Percentiles rank a stretch among this genome's conserved stretches.
Conservation (phyloP, 768 basidiomycete species). For the Austroboletus eburneus region DNA sequence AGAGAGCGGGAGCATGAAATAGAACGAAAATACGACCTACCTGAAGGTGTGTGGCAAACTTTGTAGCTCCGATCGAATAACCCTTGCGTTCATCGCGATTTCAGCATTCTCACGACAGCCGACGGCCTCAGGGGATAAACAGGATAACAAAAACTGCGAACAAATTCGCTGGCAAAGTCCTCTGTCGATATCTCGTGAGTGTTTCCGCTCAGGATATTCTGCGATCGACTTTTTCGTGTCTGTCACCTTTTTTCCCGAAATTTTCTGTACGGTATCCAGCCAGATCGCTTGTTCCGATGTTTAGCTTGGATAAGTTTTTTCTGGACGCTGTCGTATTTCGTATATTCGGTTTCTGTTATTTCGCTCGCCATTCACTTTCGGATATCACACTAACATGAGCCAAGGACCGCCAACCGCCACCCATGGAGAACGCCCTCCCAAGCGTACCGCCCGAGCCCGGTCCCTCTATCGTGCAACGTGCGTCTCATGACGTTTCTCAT, state of each 20-base stretch:
- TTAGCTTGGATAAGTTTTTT: conserved; percentile 34
- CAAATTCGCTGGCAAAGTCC: conserved; percentile 19
- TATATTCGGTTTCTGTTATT: conserved; percentile 33
- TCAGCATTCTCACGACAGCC: conserved; percentile 36
- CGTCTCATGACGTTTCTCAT: background rate
- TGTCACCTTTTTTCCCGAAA: conserved; percentile 11
- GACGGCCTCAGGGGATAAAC: conserved; percentile 33
- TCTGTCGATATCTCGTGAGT: conserved; percentile 24
- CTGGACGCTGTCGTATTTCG: conserved; percentile 25
- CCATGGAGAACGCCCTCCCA: conserved; percentile 26
- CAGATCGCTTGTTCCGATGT: conserved; percentile 27
- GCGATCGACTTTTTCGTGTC: background rate
- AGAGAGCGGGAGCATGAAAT: background rate
- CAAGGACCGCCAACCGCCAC: conserved; percentile 12
- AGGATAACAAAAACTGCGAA: conserved; percentile 31
- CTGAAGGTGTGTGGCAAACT: conserved; percentile 11
- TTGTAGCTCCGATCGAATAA: conserved; percentile 32
- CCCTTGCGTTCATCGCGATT: conserved; percentile 25
- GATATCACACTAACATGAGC: conserved; percentile 27
- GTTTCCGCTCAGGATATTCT: conserved; percentile 12
- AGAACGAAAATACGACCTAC: conserved; percentile 14
- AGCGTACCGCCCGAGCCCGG: conserved; percentile 26
- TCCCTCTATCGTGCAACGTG: conserved; percentile 27
- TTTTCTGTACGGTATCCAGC: conserved; percentile 8
- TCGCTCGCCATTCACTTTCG: conserved; percentile 15